These are phyloP conservation scores for Noccaea caerulescens DNA, from an alignment of 345 rosid genomes.

Conservation along the genomic window DNA sequence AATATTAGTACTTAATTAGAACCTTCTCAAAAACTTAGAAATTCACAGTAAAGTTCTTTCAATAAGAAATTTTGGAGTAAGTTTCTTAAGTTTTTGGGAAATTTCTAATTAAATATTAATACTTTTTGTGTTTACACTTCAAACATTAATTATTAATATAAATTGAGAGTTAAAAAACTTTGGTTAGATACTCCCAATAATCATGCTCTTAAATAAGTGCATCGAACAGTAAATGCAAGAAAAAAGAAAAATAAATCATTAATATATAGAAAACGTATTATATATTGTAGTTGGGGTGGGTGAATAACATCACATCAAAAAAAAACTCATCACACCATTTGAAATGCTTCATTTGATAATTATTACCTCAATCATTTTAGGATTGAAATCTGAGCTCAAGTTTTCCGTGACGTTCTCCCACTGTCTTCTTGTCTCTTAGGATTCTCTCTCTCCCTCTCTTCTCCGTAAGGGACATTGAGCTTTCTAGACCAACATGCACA, in stretches of 20 bases:
- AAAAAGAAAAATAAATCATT: not conserved
- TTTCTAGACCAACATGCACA: conserved; percentile 28
- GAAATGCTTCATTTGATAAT: conserved; percentile 41
- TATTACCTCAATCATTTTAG: conserved; percentile 61
- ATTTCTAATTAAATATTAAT: too few species aligned
- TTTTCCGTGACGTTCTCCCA: conserved; percentile 38
- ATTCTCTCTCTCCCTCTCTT: conserved; percentile 33
- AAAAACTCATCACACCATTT: conserved; percentile 33
- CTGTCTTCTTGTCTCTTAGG: conserved; percentile 44
- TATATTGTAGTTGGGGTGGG: conserved; percentile 39
- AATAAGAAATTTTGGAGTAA: too few species aligned
- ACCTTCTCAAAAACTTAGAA: too few species aligned
- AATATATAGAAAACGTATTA: conserved; percentile 1
- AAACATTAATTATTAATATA: too few species aligned
- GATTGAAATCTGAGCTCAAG: conserved; percentile 49
- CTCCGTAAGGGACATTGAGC: conserved; percentile 5
- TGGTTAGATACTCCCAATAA: too few species aligned
- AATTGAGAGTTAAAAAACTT: too few species aligned
- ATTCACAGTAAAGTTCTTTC: too few species aligned
- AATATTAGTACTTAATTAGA: too few species aligned
- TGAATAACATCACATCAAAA: conserved; percentile 44
- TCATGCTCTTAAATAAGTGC: not conserved
- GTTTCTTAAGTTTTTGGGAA: too few species aligned
- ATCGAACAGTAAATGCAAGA: not conserved
- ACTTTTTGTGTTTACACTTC: too few species aligned